Conservation (phyloP, 768 basidiomycete genomes). For the Trametes punicea region DNA sequence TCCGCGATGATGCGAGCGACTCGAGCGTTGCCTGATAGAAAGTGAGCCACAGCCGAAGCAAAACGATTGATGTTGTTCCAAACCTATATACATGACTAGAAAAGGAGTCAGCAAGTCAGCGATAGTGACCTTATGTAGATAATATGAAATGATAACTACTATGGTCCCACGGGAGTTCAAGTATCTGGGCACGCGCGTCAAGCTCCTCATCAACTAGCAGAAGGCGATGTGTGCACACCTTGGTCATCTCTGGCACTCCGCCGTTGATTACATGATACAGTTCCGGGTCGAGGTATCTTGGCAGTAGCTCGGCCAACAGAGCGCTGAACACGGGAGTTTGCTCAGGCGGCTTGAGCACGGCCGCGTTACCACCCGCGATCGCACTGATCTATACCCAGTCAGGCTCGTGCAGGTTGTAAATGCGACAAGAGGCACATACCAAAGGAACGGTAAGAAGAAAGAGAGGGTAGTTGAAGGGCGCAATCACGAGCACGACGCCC, state of each 20-base stretch:
- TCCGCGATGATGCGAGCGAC: conserved; percentile 65
- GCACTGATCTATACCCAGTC: conserved; percentile 46
- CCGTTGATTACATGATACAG: conserved; percentile 67
- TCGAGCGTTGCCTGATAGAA: conserved; percentile 34
- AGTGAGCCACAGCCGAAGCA: conserved; percentile 1
- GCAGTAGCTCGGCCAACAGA: conserved; percentile 62
- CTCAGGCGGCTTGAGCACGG: conserved; percentile 74
- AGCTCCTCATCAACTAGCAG: neutral
- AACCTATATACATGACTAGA: conserved; percentile 58
- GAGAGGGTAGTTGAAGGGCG: conserved; percentile 74
- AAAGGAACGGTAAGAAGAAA: conserved; percentile 57
- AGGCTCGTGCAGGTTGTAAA: neutral
- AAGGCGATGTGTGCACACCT: conserved; percentile 28
- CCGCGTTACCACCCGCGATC: conserved; percentile 73
- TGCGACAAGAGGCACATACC: conserved; percentile 34
- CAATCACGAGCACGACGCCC: conserved; percentile 66
- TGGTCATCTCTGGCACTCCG: conserved; percentile 61
- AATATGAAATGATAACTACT: conserved; percentile 36
- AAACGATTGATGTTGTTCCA: neutral
- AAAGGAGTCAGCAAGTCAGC: neutral
- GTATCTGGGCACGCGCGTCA: conserved; percentile 39
- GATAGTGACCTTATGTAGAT: neutral
- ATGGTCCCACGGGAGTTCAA: conserved; percentile 67
- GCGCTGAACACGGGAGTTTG: conserved; percentile 50
- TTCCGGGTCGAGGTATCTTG: conserved; percentile 69